These are phyloP conservation scores for Suillus americanus DNA, from an alignment of 768 basidiomycete genomes.

Conservation along the genomic window DNA sequence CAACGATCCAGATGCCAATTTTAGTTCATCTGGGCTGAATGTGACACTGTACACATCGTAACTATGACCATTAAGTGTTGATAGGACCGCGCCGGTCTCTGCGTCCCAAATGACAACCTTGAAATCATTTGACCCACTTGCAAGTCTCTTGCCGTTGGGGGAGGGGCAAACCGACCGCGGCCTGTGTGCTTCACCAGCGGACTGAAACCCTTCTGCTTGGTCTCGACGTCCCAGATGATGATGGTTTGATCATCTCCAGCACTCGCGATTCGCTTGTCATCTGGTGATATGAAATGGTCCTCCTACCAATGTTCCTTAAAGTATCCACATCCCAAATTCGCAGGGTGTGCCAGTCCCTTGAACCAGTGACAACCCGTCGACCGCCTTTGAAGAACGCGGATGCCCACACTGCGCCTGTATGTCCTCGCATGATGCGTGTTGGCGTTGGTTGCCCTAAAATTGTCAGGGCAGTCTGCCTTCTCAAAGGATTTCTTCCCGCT, in stretches of 20 bases:
- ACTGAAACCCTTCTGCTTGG: background rate
- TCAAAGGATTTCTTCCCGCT: background rate
- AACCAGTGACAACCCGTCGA: background rate
- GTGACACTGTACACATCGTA: background rate
- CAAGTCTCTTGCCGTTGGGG: background rate
- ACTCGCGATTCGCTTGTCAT: constrained; percentile 11
- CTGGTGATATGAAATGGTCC: constrained; percentile 11
- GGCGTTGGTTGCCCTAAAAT: background rate
- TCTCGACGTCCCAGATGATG: background rate
- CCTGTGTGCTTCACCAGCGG: background rate
- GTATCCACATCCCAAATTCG: background rate
- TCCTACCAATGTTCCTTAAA: background rate
- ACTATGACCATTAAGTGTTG: background rate
- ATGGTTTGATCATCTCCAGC: constrained; percentile 11
- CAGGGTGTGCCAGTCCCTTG: background rate
- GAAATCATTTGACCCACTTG: background rate
- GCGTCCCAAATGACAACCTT: background rate
- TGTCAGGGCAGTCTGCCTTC: background rate
- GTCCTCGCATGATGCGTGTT: background rate
- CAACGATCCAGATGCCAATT: background rate
- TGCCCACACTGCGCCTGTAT: background rate
- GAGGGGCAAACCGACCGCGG: background rate
- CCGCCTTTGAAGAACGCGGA: background rate
- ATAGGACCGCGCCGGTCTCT: background rate
- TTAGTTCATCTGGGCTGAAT: background rate